A percentile compares a stretch with the other conserved stretches of the same genome.
phyloP scores from a whole-genome alignment of 139 green algal genomes.

The Volvox reticuliferus region DNA sequence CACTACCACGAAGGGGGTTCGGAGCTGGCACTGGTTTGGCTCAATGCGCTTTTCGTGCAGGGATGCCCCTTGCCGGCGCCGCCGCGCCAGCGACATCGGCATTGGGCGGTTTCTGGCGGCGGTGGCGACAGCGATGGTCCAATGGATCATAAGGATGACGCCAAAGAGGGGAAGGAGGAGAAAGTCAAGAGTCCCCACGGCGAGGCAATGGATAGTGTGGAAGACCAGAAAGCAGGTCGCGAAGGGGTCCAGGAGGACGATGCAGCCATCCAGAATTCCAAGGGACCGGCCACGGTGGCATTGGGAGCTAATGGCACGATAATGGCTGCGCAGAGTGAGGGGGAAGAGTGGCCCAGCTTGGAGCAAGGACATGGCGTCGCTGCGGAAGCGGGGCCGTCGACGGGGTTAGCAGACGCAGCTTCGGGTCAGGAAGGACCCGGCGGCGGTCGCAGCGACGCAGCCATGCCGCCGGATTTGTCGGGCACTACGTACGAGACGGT shows the following conservation, averaged over 20 bases:
- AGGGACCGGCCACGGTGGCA: too few relatives aligned
- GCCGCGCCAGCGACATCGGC: neutral
- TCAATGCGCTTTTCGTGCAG: slow-evolving; percentile 62
- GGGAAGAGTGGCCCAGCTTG: neutral
- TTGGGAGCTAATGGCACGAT: too few relatives aligned
- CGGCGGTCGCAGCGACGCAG: neutral
- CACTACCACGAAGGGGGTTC: slow-evolving; percentile 53
- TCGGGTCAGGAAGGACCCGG: neutral
- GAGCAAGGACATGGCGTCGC: neutral
- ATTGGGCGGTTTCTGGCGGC: neutral
- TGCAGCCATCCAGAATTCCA: neutral
- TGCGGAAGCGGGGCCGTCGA: neutral
- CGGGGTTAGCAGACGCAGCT: neutral
- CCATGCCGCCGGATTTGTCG: neutral
- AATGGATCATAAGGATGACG: too few relatives aligned
- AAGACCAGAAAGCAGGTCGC: neutral
- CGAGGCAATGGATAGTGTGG: neutral
- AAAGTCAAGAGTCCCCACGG: too few relatives aligned
- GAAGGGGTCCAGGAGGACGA: neutral
- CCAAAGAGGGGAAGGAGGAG: neutral
- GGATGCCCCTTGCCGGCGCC: neutral
- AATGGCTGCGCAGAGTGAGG: too few relatives aligned
- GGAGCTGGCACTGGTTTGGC: slow-evolving; percentile 61
- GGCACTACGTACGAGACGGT: slow-evolving; percentile 71
- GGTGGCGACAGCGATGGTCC: too few relatives aligned